Evolutionary conservation across 148 eudicot species (phyloP).

Genomic region (Fagopyrum tataricum): DNA sequence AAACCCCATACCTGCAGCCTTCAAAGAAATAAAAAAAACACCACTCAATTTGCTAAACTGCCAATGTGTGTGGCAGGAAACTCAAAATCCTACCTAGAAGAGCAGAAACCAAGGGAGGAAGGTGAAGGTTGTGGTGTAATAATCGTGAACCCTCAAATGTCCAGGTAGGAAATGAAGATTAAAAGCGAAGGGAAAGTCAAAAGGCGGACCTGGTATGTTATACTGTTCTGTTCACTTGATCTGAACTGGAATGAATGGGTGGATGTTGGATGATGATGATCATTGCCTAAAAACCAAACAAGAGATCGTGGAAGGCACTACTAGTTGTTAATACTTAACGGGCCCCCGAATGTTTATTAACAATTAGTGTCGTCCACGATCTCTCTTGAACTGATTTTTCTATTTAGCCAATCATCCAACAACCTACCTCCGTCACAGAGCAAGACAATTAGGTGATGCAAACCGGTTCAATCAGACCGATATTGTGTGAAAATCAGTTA

Average conservation of each 20-base stretch:
- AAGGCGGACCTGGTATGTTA: conserved; percentile 16
- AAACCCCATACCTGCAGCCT: conserved; percentile 41
- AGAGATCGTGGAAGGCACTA: conserved; percentile 14
- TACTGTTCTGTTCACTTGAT: not conserved
- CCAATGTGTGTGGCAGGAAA: not conserved
- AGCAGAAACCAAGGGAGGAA: conserved; percentile 15
- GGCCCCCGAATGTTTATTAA: not conserved
- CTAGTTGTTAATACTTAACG: not conserved
- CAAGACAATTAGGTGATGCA: not conserved
- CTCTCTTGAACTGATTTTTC: not conserved
- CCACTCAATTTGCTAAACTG: conserved; percentile 19
- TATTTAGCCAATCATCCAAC: conserved; percentile 9
- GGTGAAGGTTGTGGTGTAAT: not conserved
- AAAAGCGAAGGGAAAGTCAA: conserved; percentile 16
- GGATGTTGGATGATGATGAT: conserved; percentile 6
- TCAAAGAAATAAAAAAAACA: conserved; percentile 18
- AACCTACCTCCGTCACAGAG: not conserved
- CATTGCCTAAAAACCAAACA: not conserved
- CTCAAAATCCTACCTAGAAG: conserved; percentile 2
- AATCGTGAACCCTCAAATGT: conserved; percentile 6
- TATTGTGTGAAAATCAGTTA: not conserved
- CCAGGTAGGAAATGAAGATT: not conserved
- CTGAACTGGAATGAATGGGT: conserved; percentile 7
- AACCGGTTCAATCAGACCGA: conserved; percentile 7
- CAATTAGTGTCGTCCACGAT: conserved; percentile 8